A percentile compares a stretch with the other conserved stretches of the same genome.
Evolutionary conservation across 169 alveolate species (phyloP).

Genomic region (Cryptosporidium bovis): DNA sequence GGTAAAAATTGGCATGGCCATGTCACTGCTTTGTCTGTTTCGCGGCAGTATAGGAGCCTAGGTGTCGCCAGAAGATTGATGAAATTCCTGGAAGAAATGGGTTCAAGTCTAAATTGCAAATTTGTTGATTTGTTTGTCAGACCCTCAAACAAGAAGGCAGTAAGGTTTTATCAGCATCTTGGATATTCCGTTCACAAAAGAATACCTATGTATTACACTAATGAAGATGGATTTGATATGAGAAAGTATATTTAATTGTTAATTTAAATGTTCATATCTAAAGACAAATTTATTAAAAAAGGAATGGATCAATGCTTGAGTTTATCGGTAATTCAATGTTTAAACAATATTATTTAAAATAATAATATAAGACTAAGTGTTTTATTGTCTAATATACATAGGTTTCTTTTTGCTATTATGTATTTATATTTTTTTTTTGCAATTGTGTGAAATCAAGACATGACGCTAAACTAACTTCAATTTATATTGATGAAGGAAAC

Average conservation of each 20-base stretch:
- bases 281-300: neutral
- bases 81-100: conserved; percentile 91
- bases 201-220: conserved; percentile 88
- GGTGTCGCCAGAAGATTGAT: conserved; percentile 93
- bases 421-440: too few relatives aligned
- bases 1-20: conserved; percentile 95
- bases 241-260: conserved; percentile 70
- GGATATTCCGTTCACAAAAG: conserved; percentile 90
- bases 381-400: too few relatives aligned
- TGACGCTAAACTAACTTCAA: conserved; percentile 11
- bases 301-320: too few relatives aligned
- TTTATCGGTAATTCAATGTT: neutral
- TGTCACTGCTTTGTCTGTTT: conserved; percentile 95
- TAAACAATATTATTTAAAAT: neutral
- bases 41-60: conserved; percentile 90
- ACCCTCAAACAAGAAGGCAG: conserved; percentile 90
- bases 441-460: conserved; percentile 51
- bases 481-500: neutral
- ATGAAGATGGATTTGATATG: conserved; percentile 93
- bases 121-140: conserved; percentile 95
- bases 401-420: too few relatives aligned
- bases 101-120: conserved; percentile 87
- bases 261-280: neutral
- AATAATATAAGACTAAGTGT: too few relatives aligned
- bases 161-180: conserved; percentile 88